Percentiles rank a stretch among this genome's conserved stretches.
Evolutionary conservation across 2,329 filamentous ascomycete genomes (phyloP).

Genomic region (Diaporthe vaccinii): DNA sequence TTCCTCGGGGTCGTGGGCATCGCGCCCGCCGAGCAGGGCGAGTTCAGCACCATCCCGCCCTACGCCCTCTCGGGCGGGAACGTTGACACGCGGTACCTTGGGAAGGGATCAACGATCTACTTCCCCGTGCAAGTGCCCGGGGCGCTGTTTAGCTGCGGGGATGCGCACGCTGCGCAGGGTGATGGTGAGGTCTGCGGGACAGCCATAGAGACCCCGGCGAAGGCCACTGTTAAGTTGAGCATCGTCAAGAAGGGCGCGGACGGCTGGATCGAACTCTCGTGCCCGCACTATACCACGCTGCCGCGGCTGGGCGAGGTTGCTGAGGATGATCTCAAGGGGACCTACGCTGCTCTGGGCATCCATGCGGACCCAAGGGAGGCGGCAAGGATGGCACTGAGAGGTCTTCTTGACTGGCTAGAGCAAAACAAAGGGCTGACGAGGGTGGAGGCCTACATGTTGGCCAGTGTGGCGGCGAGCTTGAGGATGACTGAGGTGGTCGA

Average conservation of each 20-base stretch:
- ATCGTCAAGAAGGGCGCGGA: constrained; percentile 58
- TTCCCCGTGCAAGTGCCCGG: constrained; percentile 63
- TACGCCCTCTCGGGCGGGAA: constrained; percentile 65
- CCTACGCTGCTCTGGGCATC: constrained; percentile 69
- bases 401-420: constrained; percentile 63
- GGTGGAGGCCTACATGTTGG: constrained; percentile 66
- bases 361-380: constrained; percentile 62
- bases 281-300: constrained; percentile 61
- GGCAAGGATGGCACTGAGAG: constrained; percentile 60
- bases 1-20: constrained; percentile 68
- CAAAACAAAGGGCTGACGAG: constrained; percentile 59
- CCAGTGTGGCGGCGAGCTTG: constrained; percentile 63
- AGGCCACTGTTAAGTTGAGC: constrained; percentile 61
- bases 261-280: constrained; percentile 50
- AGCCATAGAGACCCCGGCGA: constrained; percentile 68
- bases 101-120: constrained; percentile 60
- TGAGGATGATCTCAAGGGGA: constrained; percentile 56
- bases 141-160: constrained; percentile 66
- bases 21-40: constrained; percentile 58
- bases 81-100: constrained; percentile 65
- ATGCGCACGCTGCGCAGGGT: constrained; percentile 67
- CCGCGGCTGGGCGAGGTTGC: constrained; percentile 53
- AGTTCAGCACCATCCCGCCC: constrained; percentile 64
- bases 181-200: constrained; percentile 69
- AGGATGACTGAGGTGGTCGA: constrained; percentile 67